phyloP scores from a whole-genome alignment of 2,329 filamentous ascomycete genomes.

The Botrytis pseudocinerea region DNA sequence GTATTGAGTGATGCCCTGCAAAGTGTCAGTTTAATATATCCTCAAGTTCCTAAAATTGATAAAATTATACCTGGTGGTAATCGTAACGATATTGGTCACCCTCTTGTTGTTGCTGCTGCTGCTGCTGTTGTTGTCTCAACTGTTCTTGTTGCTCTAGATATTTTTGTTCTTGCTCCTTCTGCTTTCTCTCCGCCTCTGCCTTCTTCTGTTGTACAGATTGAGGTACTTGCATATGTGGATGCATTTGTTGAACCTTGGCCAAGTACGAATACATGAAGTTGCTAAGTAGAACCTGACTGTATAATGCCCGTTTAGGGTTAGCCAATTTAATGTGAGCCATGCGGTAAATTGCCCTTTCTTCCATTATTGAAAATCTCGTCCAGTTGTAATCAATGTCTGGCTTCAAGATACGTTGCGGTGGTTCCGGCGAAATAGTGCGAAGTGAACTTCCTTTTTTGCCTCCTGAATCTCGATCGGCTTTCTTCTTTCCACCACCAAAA shows the following conservation, averaged over 20 bases:
- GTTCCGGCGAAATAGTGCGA: conserved; percentile 78
- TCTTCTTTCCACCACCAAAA: conserved; percentile 89
- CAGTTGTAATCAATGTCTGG: conserved; percentile 95
- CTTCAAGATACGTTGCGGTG: conserved; percentile 68
- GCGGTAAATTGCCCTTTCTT: conserved; percentile 95
- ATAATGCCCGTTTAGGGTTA: conserved; percentile 87
- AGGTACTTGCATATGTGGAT: conserved; percentile 91
- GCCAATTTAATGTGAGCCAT: conserved; percentile 99
- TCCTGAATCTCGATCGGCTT: conserved; percentile 70
- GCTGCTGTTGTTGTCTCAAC: conserved; percentile 31
- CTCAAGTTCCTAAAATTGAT: not conserved
- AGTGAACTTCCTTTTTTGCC: conserved; percentile 72
- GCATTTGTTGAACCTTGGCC: conserved; percentile 98
- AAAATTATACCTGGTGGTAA: conserved; percentile 41
- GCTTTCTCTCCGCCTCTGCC: conserved; percentile 56
- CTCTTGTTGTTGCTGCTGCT: conserved; percentile 39
- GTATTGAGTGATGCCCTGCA: conserved; percentile 42
- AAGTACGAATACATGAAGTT: conserved; percentile 99
- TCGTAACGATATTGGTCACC: conserved; percentile 42
- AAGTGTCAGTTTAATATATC: conserved; percentile 25
- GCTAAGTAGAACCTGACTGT: conserved; percentile 93
- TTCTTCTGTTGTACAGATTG: conserved; percentile 73
- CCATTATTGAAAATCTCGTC: conserved; percentile 90
- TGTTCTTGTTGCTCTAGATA: conserved; percentile 39
- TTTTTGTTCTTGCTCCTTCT: conserved; percentile 44